Evolutionary conservation across 2,329 filamentous ascomycete genomes (phyloP), one percentile per base, ranked within the genome.

Genomic region (Trichoderma arundinaceum): DNA sequence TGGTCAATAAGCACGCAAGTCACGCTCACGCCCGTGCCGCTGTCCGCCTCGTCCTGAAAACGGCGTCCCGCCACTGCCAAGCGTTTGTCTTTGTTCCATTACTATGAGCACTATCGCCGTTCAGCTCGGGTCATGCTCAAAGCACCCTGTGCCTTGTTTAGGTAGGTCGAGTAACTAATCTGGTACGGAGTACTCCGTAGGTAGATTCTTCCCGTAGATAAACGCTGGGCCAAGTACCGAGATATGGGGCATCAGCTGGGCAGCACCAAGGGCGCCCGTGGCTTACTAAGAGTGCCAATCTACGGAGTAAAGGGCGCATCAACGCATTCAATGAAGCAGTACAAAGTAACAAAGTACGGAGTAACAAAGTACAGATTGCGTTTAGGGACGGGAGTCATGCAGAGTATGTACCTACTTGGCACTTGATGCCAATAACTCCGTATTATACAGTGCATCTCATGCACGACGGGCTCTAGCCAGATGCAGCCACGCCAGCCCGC

Each of bases 1-100:
- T 43, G 43, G 48, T 39, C 33, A 41, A 62, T 51, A 51, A 61
- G 57, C 64, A 66, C 64, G 64, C 46, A 66, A 66, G 57, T 33
- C 22, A 58, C 33, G 48, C 32, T 61, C 56, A 28, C 56, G 38
- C 61, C 48, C 35, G 44, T 39, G 62, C 2, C 62, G 56, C 35
- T 33, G 52, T 39, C 41, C 17, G 39, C 28, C 32, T 46, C 35
- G 44, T 35, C 38, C 56, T 38, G 41, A 46, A 38, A 22, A 38
- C 17, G 41, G 43, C 17, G 4, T 17, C 15, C 43, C 22, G 19
- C 17, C 51, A 10, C 48, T 33, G 48, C 48, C 28, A 13, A n/a
- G 28, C 9, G 48, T 33, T 7, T 51, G 28, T 12, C 57, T n/a
- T 32, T 51, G 57, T 32, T 51, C 9, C 32, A 33, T 38, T 59